Evolutionary conservation across 345 rosid genomes (phyloP), one percentile per base, ranked within the genome.

Genomic region (Microcos paniculata): DNA sequence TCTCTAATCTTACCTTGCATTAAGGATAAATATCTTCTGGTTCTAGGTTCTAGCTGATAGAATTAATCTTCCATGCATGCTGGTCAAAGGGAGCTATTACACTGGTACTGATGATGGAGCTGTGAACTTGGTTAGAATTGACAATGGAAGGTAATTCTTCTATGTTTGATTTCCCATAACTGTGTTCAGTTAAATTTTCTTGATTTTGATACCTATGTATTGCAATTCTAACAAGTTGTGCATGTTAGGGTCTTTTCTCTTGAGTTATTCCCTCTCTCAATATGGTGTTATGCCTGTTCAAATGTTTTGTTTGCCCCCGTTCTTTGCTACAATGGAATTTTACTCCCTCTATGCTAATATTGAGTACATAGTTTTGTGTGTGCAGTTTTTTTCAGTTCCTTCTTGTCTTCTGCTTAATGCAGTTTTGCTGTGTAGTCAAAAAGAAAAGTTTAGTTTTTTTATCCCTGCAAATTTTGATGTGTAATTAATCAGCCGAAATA

Each of bases 81-180:
- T 94, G 88, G 93, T 94, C 71, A 94, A 94, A 82, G 97, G 97
- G 56, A 94, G 98, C 88, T 94, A 87, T 86, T 94, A 92, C 66
- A 92, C 98, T 71, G 98, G 98, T 78, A 92, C 98, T 9, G 98
- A 94, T 83, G 97, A 92, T 77, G 98, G 98, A 61, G 98, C 98
- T 68, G 93, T 94, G 80, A 91, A 92, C 83, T 80, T 94, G 84
- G 87, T 94, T 78, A 89, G 83, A 82, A 84, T 90, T 66, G 88
- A 90, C 79, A 68, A 80, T 68, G 92, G 85, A 88, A 89, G 98
- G 98, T 92, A 77, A 74, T 46, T 61, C 53, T 71, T 67, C 64
- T 24, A 5, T 73, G 46, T 70, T 42, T 52, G 49, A 21, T 63
- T 48, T 74, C 0, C 48, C 19, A 30, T 33, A 72, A 49, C 15